Base-by-base conservation (phyloP, 2,329 filamentous ascomycete species). In the Neurospora sp. region DNA sequence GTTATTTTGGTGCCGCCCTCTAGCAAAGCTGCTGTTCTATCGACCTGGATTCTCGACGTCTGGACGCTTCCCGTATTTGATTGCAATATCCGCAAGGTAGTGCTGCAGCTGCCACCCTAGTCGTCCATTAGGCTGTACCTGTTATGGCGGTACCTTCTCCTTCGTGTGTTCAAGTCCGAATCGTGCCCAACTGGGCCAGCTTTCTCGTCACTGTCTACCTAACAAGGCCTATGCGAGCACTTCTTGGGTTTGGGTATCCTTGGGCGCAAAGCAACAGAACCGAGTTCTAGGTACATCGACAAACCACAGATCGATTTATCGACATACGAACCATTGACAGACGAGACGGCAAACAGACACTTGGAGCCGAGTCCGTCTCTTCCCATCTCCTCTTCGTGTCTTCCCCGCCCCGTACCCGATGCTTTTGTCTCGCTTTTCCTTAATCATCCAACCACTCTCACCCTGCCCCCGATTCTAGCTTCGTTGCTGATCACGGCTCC, bases 321-420 rank as follows among this genome's bases (percentile, higher is more conserved):
- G 23, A 62, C 52, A 62, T 62, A 36, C 68, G 68, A 68, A 67
- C 62, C 67, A 66, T 71, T 71, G 70, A 71, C 67, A 62, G 39
- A 28, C 58, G 62, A 46, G 69, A 33, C 11, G 52, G 68, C 68
- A 42, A 69, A 66, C 68, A 71, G 70, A 62, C 52, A 36, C 28
- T 36, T 36, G 52, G 52, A 17, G 23, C 52, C 52, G 70, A 66
- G 67, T 66, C 62, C 68, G 66, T 70, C 68, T 68, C 67, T 46
- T 36, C 70, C 71, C 58, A 58, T 68, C 42, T 38, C 23, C 38
- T 52, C 38, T 46, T 67, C 70, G 28, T 42, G 66, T 52, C 66
- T 68, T 66, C 71, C 43, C 66, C 66, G 67, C 70, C 72, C 71
- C 72, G 71, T 73, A 73, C 70, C 68, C 70, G 70, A 73, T 67